Evolutionary conservation across 495 filamentous ascomycete species (phyloP).

Genomic region (Geoglossum glabrum): DNA sequence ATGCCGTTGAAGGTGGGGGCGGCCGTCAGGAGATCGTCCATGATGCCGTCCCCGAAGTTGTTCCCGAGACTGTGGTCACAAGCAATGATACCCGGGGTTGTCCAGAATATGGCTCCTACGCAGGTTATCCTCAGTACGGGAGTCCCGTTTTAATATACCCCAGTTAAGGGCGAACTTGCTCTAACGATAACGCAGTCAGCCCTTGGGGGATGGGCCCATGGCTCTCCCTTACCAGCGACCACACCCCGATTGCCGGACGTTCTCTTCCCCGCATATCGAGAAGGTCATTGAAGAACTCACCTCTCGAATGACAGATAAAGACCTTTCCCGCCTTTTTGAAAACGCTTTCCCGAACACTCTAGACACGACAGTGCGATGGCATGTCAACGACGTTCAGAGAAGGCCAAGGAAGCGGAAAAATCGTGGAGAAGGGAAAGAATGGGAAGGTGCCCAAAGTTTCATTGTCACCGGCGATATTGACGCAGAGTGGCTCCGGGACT

Average conservation of each 20-base stretch:
- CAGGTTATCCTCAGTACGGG: constrained; percentile 25
- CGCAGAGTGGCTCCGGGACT: constrained; percentile 94
- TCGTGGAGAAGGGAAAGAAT: too few species aligned
- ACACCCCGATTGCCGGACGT: constrained; percentile 61
- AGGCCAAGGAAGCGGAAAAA: constrained; percentile 21
- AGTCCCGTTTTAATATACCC: background rate
- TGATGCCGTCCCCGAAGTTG: too few species aligned
- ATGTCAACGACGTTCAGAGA: constrained; percentile 30
- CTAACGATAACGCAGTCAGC: constrained; percentile 30
- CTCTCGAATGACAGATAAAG: constrained; percentile 58
- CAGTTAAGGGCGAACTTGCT: background rate
- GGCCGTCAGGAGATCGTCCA: too few species aligned
- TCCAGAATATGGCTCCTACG: constrained; percentile 29
- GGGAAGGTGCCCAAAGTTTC: constrained; percentile 77
- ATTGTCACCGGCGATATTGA: constrained; percentile 98
- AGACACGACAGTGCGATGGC: constrained; percentile 77
- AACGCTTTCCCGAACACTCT: constrained; percentile 95
- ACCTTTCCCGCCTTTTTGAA: constrained; percentile 82
- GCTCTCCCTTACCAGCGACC: constrained; percentile 82
- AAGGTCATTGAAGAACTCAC: constrained; percentile 69
- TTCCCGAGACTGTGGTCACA: background rate
- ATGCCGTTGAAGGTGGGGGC: background rate
- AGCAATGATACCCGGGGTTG: constrained; percentile 10
- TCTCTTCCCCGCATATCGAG: constrained; percentile 68
- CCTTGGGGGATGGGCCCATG: constrained; percentile 60